A percentile compares a stretch with the other conserved stretches of the same genome.
Evolutionary conservation across 2,329 filamentous ascomycete species (phyloP).

Genomic region (Aureobasidium sp.): DNA sequence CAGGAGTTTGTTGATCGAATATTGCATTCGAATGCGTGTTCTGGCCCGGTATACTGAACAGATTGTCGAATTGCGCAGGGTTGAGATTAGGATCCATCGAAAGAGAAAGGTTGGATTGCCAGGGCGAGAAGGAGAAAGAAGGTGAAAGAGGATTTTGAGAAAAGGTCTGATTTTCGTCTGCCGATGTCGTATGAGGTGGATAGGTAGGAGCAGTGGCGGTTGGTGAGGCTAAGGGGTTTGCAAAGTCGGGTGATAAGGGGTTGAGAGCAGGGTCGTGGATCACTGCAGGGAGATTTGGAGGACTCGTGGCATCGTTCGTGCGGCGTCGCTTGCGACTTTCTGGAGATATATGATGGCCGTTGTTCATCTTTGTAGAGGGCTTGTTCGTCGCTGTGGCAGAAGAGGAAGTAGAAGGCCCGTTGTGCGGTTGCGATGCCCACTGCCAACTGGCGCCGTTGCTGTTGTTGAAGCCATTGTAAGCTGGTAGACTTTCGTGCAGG

Average conservation of each 20-base stretch:
- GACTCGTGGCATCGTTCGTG: conserved; percentile 9
- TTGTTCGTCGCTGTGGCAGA: neutral
- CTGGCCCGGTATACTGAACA: conserved; percentile 19
- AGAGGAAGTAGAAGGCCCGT: neutral
- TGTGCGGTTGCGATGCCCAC: conserved; percentile 4
- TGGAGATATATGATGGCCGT: neutral
- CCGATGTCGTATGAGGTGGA: neutral
- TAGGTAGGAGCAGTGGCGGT: neutral
- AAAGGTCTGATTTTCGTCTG: conserved; percentile 20
- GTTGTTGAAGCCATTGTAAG: conserved; percentile 15
- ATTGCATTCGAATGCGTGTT: neutral
- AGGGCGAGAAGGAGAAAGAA: conserved; percentile 31
- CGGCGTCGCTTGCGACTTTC: conserved; percentile 12
- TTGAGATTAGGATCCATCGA: conserved; percentile 1
- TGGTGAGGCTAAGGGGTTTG: conserved; percentile 1
- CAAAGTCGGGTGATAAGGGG: neutral
- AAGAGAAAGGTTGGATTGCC: conserved; percentile 18
- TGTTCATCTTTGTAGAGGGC: neutral
- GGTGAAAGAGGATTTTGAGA: conserved; percentile 35
- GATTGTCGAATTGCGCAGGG: conserved; percentile 20
- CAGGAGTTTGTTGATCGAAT: conserved; percentile 38
- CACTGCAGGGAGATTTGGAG: conserved; percentile 12
- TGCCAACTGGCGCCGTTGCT: neutral
- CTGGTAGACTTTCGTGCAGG: conserved; percentile 32
- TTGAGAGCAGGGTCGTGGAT: conserved; percentile 9